Evolutionary conservation across 2,329 filamentous ascomycete genomes (phyloP), one percentile per base, ranked within the genome.

Genomic region (Trichoderma sp.): DNA sequence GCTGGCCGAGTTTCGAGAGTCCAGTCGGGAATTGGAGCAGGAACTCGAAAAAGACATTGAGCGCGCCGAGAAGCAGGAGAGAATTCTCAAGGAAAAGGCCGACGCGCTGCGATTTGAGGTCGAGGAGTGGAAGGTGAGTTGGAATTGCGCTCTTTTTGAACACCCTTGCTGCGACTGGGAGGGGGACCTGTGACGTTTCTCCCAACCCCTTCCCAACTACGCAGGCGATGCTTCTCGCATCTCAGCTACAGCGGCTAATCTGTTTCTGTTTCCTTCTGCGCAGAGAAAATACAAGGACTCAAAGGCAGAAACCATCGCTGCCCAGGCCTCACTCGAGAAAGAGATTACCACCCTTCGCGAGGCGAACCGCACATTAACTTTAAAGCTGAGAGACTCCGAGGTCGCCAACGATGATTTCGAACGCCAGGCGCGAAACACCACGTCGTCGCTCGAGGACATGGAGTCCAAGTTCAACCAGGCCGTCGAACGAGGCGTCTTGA

Each of bases 371-470:
- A 88, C 89, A 3, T 79, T 97, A 67, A 90, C 95, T 72, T 82
- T 97, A 68, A 91, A 86, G 77, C 81, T 99, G 65, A 89, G 95
- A 70, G 95, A 99, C 76, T 97, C 94, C 71, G 95, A 99, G 78
- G 95, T 99, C 63, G 92, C 91, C 75, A 99, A 98, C 79, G 95
- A 99, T 82, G 95, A 99, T 78, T 97, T 94, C 75, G 95, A 99
- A 81, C 89, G 93, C 70, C 94, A 98, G 80, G 94, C 95, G 70
- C 89, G 95, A 71, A 95, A 97, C 78, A 97, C 94, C 30, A 93
- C 92, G 43, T 97, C 93, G 51, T 97, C 94, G 58, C 86, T 98
- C 68, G 95, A 99, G 79, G 95, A 99, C 74, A 83, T 99, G 77
- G 95, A 99, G 79, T 94, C 91, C 68, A 99, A 98, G 78, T 97